Conservation (phyloP, 2,329 filamentous ascomycete genomes). For the Hypomyces perniciosus region DNA sequence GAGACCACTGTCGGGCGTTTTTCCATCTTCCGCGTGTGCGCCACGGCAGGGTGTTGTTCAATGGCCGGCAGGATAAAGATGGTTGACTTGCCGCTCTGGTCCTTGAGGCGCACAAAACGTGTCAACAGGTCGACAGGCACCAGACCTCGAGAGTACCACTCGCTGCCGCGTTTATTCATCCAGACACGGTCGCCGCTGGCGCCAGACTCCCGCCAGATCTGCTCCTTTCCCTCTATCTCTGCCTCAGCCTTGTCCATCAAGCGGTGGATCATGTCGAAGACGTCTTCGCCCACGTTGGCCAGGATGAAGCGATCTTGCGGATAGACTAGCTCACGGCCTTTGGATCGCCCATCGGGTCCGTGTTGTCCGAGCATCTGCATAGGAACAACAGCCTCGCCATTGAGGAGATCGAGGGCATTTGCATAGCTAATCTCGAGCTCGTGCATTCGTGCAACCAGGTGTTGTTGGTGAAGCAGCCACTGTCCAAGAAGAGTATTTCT, state of each 20-base stretch:
- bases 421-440: conserved; percentile 50
- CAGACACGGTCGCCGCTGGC: conserved; percentile 36
- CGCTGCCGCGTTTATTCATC: conserved; percentile 21
- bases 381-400: conserved; percentile 44
- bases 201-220: conserved; percentile 30
- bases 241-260: conserved; percentile 42
- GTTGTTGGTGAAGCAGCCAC: conserved; percentile 48
- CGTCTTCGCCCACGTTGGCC: conserved; percentile 48
- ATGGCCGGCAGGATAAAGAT: conserved; percentile 50
- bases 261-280: conserved; percentile 41
- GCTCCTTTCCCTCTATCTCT: conserved; percentile 29
- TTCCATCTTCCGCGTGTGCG: conserved; percentile 41
- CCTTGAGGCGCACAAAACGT: conserved; percentile 47
- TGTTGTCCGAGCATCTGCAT: conserved; percentile 45
- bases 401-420: conserved; percentile 44
- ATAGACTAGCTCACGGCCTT: conserved; percentile 45
- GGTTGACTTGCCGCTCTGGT: conserved; percentile 35
- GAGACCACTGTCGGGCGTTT: conserved; percentile 34
- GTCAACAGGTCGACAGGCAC: conserved; percentile 44
- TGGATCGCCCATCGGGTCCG: conserved; percentile 46
- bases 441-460: conserved; percentile 48
- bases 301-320: conserved; percentile 52
- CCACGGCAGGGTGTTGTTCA: conserved; percentile 38
- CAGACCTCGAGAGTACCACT: conserved; percentile 37
- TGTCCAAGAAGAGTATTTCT: conserved; percentile 51